Base-by-base conservation (phyloP, 495 filamentous ascomycete species). In the Xylaria scruposa region DNA sequence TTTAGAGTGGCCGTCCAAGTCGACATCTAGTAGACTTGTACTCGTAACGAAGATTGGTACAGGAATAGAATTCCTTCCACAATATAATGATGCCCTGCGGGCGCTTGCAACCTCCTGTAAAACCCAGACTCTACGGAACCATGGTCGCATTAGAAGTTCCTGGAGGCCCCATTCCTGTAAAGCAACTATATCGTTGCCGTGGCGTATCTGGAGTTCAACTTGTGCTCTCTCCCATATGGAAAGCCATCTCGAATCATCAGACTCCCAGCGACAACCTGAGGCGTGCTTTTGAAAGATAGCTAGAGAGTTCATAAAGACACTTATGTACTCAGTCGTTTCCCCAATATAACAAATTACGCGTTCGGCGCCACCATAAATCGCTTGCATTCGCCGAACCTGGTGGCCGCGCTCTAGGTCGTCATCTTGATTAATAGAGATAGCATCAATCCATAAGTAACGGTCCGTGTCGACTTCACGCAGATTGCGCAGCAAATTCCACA, bases 61-160 rank as follows among this genome's bases (percentile, higher is more conserved):
- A 24, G 63, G 53, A 46, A 78, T 38, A 49, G 68, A 76, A 53
- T 72, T 70, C 13, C 1, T 54, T n/a, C 79, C 79, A 63, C 78
- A 80, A 38, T 21, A 65, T 29, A 81, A 58, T 54, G 42, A 21
- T 26, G 78, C 78, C 9, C 0, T 51, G 64, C 73, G 68, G 17
- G 79, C 76, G 47, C 73, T 73, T 38, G 77, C 79, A 38, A 78
- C 68, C 72, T 81, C 79, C 73, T 81, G 79, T 36, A 81, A 65
- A 53, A 81, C 76, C 79, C 79, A 81, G 47, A 79, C 68, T 70
- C 79, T 71, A 12, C 60, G 53, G 51, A 80, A 81, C 79, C 78
- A 81, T 49, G 59, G 51, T 67, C 72, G 69, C 4, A 15, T 29
- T 24, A 79, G 70, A 40, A 79, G 61, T 6, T 47, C 53, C 19